Conservation (phyloP, 257 asterid species). For the Fraxinus excelsior region DNA sequence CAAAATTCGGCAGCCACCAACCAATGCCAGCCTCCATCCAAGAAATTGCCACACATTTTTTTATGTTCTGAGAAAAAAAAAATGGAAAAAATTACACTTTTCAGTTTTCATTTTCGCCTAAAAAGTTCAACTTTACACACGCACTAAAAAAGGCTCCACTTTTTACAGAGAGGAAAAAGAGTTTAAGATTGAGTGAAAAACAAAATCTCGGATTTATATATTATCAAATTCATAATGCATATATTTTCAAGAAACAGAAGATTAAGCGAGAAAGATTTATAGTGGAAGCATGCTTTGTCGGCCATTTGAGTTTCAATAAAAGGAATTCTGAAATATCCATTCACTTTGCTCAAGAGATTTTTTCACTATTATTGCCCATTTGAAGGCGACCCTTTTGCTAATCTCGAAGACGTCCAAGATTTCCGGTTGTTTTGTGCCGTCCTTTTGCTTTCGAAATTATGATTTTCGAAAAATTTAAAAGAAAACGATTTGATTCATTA, state of each 20-base stretch:
- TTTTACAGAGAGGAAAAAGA: slow-evolving; percentile 35
- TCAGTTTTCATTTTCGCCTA: slow-evolving; percentile 34
- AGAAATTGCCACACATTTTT: slow-evolving; percentile 38
- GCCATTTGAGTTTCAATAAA: slow-evolving; percentile 81
- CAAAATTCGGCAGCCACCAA: slow-evolving; percentile 36
- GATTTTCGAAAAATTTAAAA: slow-evolving; percentile 4
- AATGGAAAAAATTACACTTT: background rate
- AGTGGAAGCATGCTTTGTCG: slow-evolving; percentile 83
- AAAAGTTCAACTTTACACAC: slow-evolving; percentile 50
- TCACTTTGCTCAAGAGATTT: slow-evolving; percentile 32
- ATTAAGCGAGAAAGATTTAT: slow-evolving; percentile 20
- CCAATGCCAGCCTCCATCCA: slow-evolving; percentile 49
- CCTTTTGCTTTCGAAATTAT: slow-evolving; percentile 35
- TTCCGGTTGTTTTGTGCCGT: slow-evolving; percentile 29
- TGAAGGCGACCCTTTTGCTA: slow-evolving; percentile 34
- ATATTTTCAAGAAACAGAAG: slow-evolving; percentile 29
- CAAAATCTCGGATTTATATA: slow-evolving; percentile 31
- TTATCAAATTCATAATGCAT: background rate
- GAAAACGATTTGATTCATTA: slow-evolving; percentile 42
- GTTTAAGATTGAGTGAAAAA: slow-evolving; percentile 36
- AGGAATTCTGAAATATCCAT: slow-evolving; percentile 37
- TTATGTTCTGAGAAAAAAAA: slow-evolving; percentile 15
- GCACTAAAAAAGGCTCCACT: slow-evolving; percentile 59
- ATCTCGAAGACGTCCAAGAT: slow-evolving; percentile 20
- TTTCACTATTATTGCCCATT: slow-evolving; percentile 42